These are phyloP conservation scores for Flaveria sonorensis DNA, from an alignment of 129 eudicot genomes.

Conservation along the genomic window DNA sequence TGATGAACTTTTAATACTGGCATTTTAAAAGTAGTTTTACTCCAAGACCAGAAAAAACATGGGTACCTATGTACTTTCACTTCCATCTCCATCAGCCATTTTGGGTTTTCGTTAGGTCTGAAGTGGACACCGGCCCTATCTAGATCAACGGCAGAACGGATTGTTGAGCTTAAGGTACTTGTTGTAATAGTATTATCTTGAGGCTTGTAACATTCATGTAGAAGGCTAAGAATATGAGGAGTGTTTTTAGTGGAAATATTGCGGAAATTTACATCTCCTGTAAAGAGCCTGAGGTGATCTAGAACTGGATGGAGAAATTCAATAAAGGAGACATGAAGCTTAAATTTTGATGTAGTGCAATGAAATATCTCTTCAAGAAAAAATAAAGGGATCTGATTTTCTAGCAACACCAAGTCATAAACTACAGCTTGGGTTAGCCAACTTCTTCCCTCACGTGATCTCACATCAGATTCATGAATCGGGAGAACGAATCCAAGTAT, in stretches of 20 bases:
- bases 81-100: too few species aligned
- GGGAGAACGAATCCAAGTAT: not conserved
- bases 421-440: not conserved
- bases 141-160: too few species aligned
- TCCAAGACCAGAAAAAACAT: not conserved
- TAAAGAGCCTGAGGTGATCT: not conserved
- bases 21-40: not conserved
- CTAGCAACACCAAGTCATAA: conserved; percentile 16
- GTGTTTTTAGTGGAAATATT: not conserved
- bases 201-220: too few species aligned
- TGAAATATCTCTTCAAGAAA: conserved; percentile 9
- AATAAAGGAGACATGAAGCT: not conserved
- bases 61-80: too few species aligned
- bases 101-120: too few species aligned
- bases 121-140: too few species aligned
- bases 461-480: not conserved
- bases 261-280: not conserved
- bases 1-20: not conserved
- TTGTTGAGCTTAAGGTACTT: too few species aligned
- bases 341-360: not conserved
- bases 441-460: not conserved
- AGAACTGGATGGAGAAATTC: not conserved
- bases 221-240: conserved; percentile 16
- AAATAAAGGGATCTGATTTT: conserved; percentile 25
- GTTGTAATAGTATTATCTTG: too few species aligned